phyloP scores from a whole-genome alignment of 2,329 filamentous ascomycete species.

The Penicillium nordicum region DNA sequence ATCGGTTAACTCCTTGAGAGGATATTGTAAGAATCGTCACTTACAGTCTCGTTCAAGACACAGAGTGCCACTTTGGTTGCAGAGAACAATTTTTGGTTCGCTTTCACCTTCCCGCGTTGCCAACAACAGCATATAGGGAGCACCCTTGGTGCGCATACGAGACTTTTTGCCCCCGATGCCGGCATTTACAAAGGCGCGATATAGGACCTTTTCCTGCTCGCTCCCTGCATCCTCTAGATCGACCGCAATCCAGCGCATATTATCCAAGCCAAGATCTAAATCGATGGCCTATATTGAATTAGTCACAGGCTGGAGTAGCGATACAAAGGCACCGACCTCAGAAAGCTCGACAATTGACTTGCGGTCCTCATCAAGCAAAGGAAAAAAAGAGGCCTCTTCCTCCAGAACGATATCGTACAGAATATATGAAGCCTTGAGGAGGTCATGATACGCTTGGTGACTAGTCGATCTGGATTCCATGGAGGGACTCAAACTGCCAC shows the following conservation, averaged over 20 bases:
- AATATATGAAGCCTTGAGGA: slow-evolving; percentile 33
- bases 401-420: slow-evolving; percentile 31
- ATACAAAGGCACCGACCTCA: slow-evolving; percentile 17
- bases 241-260: slow-evolving; percentile 25
- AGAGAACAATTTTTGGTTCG: slow-evolving; percentile 32
- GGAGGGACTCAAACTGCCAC: slow-evolving; percentile 26
- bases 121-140: slow-evolving; percentile 33
- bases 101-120: slow-evolving; percentile 31
- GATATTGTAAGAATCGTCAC: neutral
- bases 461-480: slow-evolving; percentile 18
- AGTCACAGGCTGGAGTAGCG: neutral
- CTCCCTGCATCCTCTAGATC: slow-evolving; percentile 25
- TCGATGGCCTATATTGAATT: slow-evolving; percentile 17
- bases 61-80: slow-evolving; percentile 33
- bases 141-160: slow-evolving; percentile 30
- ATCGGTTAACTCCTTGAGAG: neutral
- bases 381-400: slow-evolving; percentile 18
- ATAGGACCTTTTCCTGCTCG: slow-evolving; percentile 31
- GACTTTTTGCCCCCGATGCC: slow-evolving; percentile 30
- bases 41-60: slow-evolving; percentile 30
- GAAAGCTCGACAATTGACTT: slow-evolving; percentile 32
- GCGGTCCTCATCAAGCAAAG: slow-evolving; percentile 29
- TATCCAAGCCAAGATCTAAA: slow-evolving; percentile 19
- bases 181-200: slow-evolving; percentile 33
- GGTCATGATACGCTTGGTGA: slow-evolving; percentile 32